phyloP scores from a whole-genome alignment of 345 rosid genomes.

The Streptanthus diversifolius region DNA sequence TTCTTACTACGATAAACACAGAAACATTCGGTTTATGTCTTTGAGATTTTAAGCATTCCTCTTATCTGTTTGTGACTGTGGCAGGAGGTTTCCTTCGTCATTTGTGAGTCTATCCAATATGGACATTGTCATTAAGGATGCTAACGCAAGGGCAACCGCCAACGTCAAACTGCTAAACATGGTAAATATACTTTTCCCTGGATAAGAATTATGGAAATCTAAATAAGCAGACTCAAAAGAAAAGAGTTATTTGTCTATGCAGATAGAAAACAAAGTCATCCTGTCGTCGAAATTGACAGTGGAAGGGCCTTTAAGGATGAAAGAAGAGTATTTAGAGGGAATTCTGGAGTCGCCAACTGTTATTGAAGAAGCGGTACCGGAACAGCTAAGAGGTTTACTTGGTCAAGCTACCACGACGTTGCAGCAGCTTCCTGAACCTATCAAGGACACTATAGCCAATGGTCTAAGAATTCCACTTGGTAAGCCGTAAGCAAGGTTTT shows the following conservation, averaged over 20 bases:
- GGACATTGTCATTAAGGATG: slow-evolving; percentile 70
- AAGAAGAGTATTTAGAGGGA: slow-evolving; percentile 82
- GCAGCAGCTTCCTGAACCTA: slow-evolving; percentile 74
- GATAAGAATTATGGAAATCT: not conserved
- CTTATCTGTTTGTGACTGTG: slow-evolving; percentile 9
- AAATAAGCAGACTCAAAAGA: not conserved
- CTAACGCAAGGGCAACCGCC: slow-evolving; percentile 53
- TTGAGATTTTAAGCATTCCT: not conserved
- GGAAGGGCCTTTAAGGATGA: slow-evolving; percentile 93
- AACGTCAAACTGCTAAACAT: slow-evolving; percentile 57
- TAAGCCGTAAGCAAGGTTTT: slow-evolving; percentile 34
- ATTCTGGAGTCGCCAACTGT: slow-evolving; percentile 64
- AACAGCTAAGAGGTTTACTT: slow-evolving; percentile 67
- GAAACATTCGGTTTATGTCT: not conserved
- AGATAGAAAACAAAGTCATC: slow-evolving; percentile 76
- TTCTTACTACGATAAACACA: slow-evolving; percentile 5
- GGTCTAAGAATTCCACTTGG: slow-evolving; percentile 79
- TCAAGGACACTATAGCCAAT: slow-evolving; percentile 54
- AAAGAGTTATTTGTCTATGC: slow-evolving; percentile 1
- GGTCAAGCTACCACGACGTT: slow-evolving; percentile 58
- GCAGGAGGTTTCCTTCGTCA: slow-evolving; percentile 73
- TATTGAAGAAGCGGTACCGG: slow-evolving; percentile 79
- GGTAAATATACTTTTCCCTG: slow-evolving; percentile 32
- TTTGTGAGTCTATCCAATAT: slow-evolving; percentile 65
- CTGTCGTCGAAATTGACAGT: slow-evolving; percentile 61